A percentile compares a stretch with the other conserved stretches of the same genome.
Conservation (phyloP, 345 rosid species). For the Camelina hispida region DNA sequence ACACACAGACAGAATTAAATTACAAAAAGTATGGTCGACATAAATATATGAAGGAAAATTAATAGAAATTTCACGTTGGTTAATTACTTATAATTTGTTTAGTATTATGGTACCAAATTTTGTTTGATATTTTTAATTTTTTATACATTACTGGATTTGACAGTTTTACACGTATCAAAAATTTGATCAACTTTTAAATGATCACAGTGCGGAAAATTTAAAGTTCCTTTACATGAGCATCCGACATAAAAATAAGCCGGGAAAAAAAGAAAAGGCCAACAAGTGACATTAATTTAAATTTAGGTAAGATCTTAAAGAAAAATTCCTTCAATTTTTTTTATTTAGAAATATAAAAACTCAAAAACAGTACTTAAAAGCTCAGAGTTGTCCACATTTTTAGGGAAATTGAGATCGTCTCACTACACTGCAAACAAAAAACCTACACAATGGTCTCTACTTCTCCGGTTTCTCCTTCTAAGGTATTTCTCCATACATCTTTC, state of each 20-base stretch:
- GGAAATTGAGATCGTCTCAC: constrained; percentile 27
- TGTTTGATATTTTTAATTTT: background rate
- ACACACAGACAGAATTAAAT: background rate
- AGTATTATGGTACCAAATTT: background rate
- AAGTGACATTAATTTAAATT: constrained; percentile 26
- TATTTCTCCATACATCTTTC: constrained; percentile 8
- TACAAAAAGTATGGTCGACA: background rate
- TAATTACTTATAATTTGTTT: background rate
- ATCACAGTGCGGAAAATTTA: constrained; percentile 27
- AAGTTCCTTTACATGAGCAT: constrained; percentile 33
- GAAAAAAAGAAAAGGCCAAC: constrained; percentile 9
- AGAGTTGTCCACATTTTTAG: constrained; percentile 19
- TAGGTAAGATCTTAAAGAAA: constrained; percentile 29
- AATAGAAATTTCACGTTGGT: background rate
- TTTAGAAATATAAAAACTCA: constrained; percentile 2
- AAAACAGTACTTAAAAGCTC: constrained; percentile 28
- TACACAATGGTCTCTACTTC: constrained; percentile 65
- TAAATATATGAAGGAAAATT: background rate
- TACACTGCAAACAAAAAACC: background rate
- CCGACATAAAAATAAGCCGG: constrained; percentile 13
- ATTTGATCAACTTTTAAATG: constrained; percentile 11
- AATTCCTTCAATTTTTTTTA: constrained; percentile 8
- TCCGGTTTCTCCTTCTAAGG: constrained; percentile 58
- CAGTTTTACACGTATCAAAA: constrained; percentile 23
- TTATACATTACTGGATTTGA: constrained; percentile 19